These are phyloP conservation scores for Globisporangium abappressorium DNA, from an alignment of 352 stramenopile genomes.

Conservation along the genomic window DNA sequence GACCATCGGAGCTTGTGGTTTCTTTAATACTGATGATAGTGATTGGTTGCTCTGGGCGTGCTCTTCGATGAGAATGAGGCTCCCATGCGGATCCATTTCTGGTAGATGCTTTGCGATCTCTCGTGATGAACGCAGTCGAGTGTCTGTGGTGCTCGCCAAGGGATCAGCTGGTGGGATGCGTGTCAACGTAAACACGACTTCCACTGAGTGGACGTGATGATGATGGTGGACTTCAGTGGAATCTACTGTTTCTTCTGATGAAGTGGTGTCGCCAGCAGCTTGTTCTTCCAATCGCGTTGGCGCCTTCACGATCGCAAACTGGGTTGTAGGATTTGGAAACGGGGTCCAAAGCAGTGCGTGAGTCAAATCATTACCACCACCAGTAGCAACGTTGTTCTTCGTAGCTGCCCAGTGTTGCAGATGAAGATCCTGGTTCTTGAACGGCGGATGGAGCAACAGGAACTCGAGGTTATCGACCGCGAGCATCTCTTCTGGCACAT, in stretches of 20 bases:
- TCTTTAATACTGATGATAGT: neutral
- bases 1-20: slow-evolving; percentile 15
- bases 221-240: neutral
- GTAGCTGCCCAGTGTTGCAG: slow-evolving; percentile 24
- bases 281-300: slow-evolving; percentile 15
- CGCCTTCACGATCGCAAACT: slow-evolving; percentile 37
- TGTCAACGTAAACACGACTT: slow-evolving; percentile 39
- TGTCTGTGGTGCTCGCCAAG: slow-evolving; percentile 14
- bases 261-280: slow-evolving; percentile 23
- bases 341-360: slow-evolving; percentile 13
- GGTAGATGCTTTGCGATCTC: slow-evolving; percentile 19
- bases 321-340: slow-evolving; percentile 37
- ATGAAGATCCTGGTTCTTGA: slow-evolving; percentile 21
- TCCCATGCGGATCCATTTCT: slow-evolving; percentile 41
- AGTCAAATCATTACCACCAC: slow-evolving; percentile 5
- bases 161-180: slow-evolving; percentile 22
- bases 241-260: neutral
- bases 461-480: slow-evolving; percentile 25
- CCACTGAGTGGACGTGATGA: slow-evolving; percentile 5
- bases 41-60: slow-evolving; percentile 3
- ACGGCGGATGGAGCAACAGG: slow-evolving; percentile 43
- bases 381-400: slow-evolving; percentile 11
- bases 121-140: neutral
- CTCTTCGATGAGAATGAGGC: slow-evolving; percentile 50
- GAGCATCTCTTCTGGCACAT: slow-evolving; percentile 46